These are phyloP conservation scores for Gossypium bickii DNA, from an alignment of 345 rosid genomes.

Conservation along the genomic window DNA sequence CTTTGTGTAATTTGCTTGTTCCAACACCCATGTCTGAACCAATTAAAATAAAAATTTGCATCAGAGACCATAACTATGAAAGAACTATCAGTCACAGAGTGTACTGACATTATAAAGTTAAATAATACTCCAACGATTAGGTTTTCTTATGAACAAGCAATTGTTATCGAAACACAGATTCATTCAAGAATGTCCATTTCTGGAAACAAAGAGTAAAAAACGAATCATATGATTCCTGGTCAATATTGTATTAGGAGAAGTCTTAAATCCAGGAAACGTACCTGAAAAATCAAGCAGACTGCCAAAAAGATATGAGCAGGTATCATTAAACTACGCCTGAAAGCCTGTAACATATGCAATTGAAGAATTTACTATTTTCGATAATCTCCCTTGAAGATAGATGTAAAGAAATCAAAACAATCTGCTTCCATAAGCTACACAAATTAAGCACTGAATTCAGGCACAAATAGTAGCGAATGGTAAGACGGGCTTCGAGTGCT, in stretches of 20 bases:
- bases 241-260: background rate
- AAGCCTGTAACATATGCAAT: conserved; percentile 51
- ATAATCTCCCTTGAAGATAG: conserved; percentile 11
- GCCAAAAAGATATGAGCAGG: conserved; percentile 69
- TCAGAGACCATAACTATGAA: background rate
- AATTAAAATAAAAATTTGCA: background rate
- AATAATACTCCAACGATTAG: background rate
- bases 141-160: background rate
- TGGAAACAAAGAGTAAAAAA: background rate
- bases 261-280: conserved; percentile 22
- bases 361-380: conserved; percentile 7
- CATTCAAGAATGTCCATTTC: background rate
- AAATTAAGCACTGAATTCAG: background rate
- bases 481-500: conserved; percentile 15
- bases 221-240: background rate
- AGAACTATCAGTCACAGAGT: background rate
- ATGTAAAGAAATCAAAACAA: background rate
- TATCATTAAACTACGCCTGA: conserved; percentile 72
- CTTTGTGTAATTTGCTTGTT: conserved; percentile 77
- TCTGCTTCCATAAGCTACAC: conserved; percentile 1
- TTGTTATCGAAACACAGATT: background rate
- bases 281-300: conserved; percentile 79
- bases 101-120: background rate
- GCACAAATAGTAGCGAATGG: conserved; percentile 10
- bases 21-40: conserved; percentile 67